Percentiles rank a stretch among this genome's conserved stretches.
Conservation (phyloP, 1,284 basidiomycete genomes). For the Hymenochaete sp. region DNA sequence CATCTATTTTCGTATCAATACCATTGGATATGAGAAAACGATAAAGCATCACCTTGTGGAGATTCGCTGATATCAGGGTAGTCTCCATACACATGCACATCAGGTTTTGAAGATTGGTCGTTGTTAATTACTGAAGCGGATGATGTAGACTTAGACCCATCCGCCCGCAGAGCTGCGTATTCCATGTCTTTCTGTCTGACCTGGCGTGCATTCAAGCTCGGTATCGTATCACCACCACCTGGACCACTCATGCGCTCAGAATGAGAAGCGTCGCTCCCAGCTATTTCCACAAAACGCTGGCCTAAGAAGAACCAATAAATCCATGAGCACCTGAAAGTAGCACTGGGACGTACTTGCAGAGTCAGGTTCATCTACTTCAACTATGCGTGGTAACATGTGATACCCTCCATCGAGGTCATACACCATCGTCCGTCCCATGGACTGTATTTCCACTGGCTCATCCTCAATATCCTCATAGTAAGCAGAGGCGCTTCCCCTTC, state of each 20-base stretch:
- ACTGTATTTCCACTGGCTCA: slow-evolving; percentile 38
- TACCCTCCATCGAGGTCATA: slow-evolving; percentile 55
- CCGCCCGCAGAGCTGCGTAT: slow-evolving; percentile 28
- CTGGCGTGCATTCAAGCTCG: slow-evolving; percentile 16
- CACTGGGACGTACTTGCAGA: no score
- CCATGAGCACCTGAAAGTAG: no score
- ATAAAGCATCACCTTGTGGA: not conserved
- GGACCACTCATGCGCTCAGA: no score
- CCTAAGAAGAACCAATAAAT: no score
- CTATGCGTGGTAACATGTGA: slow-evolving; percentile 39
- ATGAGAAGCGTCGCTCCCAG: slow-evolving; percentile 39
- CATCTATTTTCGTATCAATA: no score
- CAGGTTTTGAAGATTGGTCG: slow-evolving; percentile 42
- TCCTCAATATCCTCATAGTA: slow-evolving; percentile 24
- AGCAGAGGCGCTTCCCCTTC: slow-evolving; percentile 24
- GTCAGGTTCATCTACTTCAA: no score
- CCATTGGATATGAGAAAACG: not conserved
- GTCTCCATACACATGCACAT: slow-evolving; percentile 50
- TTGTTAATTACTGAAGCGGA: slow-evolving; percentile 46
- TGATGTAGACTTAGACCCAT: slow-evolving; percentile 33
- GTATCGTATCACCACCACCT: slow-evolving; percentile 23
- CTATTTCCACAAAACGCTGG: slow-evolving; percentile 48
- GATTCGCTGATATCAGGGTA: slow-evolving; percentile 17
- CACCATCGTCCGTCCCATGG: slow-evolving; percentile 25
- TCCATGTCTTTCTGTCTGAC: slow-evolving; percentile 44